Evolutionary conservation across 2,329 filamentous ascomycete genomes (phyloP).

Genomic region (Stachybotrys chlorohalonatus): DNA sequence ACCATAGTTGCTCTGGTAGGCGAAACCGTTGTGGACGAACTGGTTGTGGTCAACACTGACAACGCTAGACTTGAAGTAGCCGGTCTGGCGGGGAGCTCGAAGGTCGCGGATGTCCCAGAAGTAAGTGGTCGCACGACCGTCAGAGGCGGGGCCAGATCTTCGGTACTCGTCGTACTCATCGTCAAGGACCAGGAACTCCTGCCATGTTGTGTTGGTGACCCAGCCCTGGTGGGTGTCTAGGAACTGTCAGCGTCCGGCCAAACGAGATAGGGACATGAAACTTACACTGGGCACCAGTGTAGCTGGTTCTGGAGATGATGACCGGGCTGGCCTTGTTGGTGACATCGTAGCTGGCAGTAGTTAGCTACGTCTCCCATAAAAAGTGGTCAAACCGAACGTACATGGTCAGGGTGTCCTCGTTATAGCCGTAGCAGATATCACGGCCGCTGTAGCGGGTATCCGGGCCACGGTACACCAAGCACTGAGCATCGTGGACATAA

Average conservation of each 20-base stretch:
- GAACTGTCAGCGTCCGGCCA: neutral
- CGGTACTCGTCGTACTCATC: conserved; percentile 41
- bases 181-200: conserved; percentile 34
- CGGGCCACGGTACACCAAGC: conserved; percentile 40
- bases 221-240: conserved; percentile 47
- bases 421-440: conserved; percentile 19
- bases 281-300: conserved; percentile 39
- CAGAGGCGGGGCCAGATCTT: conserved; percentile 23
- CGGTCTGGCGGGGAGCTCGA: conserved; percentile 30
- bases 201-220: conserved; percentile 34
- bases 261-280: neutral
- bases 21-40: conserved; percentile 25
- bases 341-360: conserved; percentile 21
- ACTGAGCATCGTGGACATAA: conserved; percentile 46
- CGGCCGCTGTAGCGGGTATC: conserved; percentile 32
- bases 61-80: conserved; percentile 26
- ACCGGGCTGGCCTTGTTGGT: conserved; percentile 35
- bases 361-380: neutral
- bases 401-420: conserved; percentile 38
- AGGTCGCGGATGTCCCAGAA: conserved; percentile 38
- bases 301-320: conserved; percentile 43
- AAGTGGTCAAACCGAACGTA: neutral
- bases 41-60: conserved; percentile 35
- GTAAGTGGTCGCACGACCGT: conserved; percentile 36
- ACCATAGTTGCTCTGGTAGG: conserved; percentile 38